Conservation (phyloP, 2,329 filamentous ascomycete species). For the Aspergillus brunneoviolaceus region DNA sequence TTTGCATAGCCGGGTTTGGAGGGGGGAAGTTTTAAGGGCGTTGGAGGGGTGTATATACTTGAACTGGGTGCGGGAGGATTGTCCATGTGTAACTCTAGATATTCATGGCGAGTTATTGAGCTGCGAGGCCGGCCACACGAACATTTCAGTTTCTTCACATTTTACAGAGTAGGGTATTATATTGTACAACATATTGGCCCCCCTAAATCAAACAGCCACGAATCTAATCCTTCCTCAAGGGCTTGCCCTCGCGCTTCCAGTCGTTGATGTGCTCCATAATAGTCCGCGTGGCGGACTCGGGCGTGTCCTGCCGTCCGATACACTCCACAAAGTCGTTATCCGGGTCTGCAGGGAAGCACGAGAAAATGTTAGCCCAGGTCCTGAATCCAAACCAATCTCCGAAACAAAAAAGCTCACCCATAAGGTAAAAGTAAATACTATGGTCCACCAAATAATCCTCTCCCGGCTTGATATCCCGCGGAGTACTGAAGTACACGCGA, state of each 20-base stretch:
- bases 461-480: slow-evolving; percentile 79
- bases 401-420: slow-evolving; percentile 58
- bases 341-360: slow-evolving; percentile 61
- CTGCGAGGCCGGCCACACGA: too few species aligned
- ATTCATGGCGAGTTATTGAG: not conserved
- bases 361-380: slow-evolving; percentile 3
- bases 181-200: slow-evolving; percentile 22
- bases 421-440: slow-evolving; percentile 99
- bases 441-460: slow-evolving; percentile 98
- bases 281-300: slow-evolving; percentile 77
- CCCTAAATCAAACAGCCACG: not conserved
- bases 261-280: slow-evolving; percentile 84
- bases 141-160: not conserved
- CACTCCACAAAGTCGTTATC: slow-evolving; percentile 98
- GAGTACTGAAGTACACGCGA: slow-evolving; percentile 95
- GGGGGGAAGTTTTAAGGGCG: not conserved
- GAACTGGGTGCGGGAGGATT: not conserved
- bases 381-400: too few species aligned
- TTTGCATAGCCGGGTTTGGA: slow-evolving; percentile 2
- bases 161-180: slow-evolving; percentile 29
- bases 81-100: not conserved
- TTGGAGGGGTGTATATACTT: not conserved
- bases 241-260: slow-evolving; percentile 59
- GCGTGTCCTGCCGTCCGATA: slow-evolving; percentile 89
- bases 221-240: slow-evolving; percentile 47